These are phyloP conservation scores for Volvox reticuliferus DNA, from an alignment of 139 green algal genomes.

Conservation along the genomic window DNA sequence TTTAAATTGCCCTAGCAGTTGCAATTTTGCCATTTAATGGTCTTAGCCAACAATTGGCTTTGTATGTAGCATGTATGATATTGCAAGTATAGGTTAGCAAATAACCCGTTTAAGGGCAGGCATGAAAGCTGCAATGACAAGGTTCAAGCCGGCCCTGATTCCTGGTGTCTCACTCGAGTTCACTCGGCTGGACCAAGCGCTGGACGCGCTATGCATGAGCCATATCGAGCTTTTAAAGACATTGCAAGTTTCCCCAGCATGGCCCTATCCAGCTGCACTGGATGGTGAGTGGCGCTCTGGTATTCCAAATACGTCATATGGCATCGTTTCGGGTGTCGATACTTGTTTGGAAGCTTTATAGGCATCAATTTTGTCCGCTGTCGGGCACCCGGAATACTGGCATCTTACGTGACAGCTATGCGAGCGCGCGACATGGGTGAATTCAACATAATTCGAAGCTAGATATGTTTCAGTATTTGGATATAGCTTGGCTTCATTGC, in stretches of 20 bases:
- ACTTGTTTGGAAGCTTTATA: background rate
- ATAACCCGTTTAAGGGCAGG: background rate
- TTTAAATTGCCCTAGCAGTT: background rate
- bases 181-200: background rate
- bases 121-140: background rate
- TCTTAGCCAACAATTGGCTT: background rate
- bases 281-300: background rate
- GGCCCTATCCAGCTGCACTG: background rate
- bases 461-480: too few species aligned
- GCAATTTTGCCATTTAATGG: background rate
- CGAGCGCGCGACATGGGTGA: too few species aligned
- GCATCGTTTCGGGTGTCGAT: background rate
- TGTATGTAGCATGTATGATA: too few species aligned
- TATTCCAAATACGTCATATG: background rate
- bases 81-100: too few species aligned
- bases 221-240: background rate
- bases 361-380: background rate
- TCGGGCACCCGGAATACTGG: too few species aligned
- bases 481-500: too few species aligned
- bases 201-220: background rate
- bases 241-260: background rate
- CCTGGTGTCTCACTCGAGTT: background rate
- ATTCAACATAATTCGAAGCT: too few species aligned
- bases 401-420: too few species aligned
- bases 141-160: background rate